Conservation (phyloP, 2,329 filamentous ascomycete species). For the Aspergillus latus region DNA sequence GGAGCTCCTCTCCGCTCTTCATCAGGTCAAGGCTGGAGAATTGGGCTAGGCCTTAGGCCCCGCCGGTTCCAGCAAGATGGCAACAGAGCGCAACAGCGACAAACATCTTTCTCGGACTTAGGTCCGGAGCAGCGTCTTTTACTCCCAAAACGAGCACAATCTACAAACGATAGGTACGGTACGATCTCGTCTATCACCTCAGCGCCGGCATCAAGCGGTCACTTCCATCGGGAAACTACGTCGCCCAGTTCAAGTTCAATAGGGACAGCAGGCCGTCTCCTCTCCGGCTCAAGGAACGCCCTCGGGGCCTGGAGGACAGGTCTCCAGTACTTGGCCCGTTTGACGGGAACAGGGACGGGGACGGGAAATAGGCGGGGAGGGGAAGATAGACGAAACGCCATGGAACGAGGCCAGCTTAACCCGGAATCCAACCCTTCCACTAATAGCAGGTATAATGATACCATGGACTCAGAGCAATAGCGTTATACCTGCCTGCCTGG, state of each 20-base stretch:
- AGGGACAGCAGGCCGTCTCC: constrained; percentile 15
- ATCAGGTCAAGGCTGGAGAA: constrained; percentile 19
- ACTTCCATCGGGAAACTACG: not conserved
- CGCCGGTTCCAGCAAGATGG: constrained; percentile 17
- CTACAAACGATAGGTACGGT: constrained; percentile 27
- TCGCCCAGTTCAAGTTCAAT: not conserved
- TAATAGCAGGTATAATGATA: not conserved
- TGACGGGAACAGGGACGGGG: constrained; percentile 16
- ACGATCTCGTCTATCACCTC: constrained; percentile 23
- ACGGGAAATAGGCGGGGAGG: not conserved
- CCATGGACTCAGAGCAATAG: constrained; percentile 1
- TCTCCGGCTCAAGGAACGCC: constrained; percentile 31
- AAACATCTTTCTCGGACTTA: constrained; percentile 30
- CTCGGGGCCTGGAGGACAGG: constrained; percentile 29
- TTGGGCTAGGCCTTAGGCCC: constrained; percentile 22
- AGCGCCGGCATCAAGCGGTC: constrained; percentile 5
- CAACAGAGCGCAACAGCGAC: constrained; percentile 15
- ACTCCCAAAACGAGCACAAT: constrained; percentile 26
- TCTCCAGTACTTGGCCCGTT: constrained; percentile 25
- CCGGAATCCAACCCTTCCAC: constrained; percentile 13
- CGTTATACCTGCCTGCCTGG: not conserved
- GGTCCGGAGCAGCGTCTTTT: constrained; percentile 21
- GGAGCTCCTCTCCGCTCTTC: constrained; percentile 22
- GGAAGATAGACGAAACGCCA: not conserved
- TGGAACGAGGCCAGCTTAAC: constrained; percentile 8